Conservation (phyloP, 1,139 yeast genomes). For the Kodamaea anthophila region DNA sequence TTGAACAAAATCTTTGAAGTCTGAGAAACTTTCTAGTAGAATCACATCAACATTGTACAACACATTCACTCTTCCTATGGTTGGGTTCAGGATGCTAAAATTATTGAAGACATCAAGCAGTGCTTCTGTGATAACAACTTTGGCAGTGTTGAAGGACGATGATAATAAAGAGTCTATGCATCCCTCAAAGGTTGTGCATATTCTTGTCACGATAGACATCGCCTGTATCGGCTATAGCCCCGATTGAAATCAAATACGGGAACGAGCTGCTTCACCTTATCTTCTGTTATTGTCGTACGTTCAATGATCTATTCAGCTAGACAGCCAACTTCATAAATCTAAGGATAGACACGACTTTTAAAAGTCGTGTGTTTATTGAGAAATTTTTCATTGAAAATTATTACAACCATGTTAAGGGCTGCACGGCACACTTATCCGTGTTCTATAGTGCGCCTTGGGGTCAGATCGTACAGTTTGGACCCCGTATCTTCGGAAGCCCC, state of each 20-base stretch:
- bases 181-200: too few species aligned
- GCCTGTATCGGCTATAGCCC: too few species aligned
- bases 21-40: slow-evolving; percentile 3
- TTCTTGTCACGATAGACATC: too few species aligned
- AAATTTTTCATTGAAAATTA: slow-evolving; percentile 5
- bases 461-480: slow-evolving; percentile 7
- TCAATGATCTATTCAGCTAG: too few species aligned
- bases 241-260: too few species aligned
- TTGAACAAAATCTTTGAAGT: slow-evolving; percentile 2
- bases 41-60: slow-evolving; percentile 2
- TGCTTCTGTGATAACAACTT: slow-evolving; percentile 2
- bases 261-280: too few species aligned
- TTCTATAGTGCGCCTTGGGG: slow-evolving; percentile 1
- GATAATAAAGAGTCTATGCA: slow-evolving; percentile 1
- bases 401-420: slow-evolving; percentile 2
- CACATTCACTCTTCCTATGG: slow-evolving; percentile 9
- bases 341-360: too few species aligned
- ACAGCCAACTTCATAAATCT: too few species aligned
- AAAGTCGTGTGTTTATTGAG: slow-evolving; percentile 1
- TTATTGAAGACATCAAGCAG: slow-evolving; percentile 1
- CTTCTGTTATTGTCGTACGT: too few species aligned
- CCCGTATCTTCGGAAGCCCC: slow-evolving; percentile 8
- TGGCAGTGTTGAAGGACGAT: slow-evolving; percentile 1
- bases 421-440: slow-evolving; percentile 1
- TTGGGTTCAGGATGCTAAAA: slow-evolving; percentile 6